phyloP scores from a whole-genome alignment of 768 basidiomycete genomes.

The Psilocybe azurescens region DNA sequence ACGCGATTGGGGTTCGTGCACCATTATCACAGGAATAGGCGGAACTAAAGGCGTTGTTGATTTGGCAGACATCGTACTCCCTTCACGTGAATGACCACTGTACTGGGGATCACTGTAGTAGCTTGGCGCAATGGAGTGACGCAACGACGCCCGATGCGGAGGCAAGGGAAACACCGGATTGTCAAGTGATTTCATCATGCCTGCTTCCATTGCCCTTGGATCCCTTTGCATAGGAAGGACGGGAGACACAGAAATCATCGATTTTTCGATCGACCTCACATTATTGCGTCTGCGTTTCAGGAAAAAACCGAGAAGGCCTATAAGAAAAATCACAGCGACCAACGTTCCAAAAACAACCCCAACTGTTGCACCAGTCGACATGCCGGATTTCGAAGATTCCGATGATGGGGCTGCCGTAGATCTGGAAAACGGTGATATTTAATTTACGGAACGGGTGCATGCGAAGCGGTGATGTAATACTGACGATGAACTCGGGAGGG shows the following conservation, averaged over 20 bases:
- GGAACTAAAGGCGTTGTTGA: conserved; percentile 34
- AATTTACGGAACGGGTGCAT: neutral
- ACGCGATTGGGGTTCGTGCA: conserved; percentile 20
- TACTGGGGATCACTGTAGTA: conserved; percentile 39
- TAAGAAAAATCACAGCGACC: conserved; percentile 31
- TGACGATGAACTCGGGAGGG: conserved; percentile 16
- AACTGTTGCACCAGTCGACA: conserved; percentile 27
- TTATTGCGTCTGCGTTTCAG: conserved; percentile 30
- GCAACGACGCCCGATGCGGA: conserved; percentile 20
- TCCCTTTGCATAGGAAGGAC: conserved; percentile 38
- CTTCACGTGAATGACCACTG: conserved; percentile 26
- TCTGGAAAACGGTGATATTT: neutral
- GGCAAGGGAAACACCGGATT: conserved; percentile 33
- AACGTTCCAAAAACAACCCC: conserved; percentile 31
- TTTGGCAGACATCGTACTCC: conserved; percentile 25
- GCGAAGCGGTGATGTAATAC: neutral
- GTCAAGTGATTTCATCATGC: conserved; percentile 19
- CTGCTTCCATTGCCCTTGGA: conserved; percentile 33
- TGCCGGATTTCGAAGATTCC: conserved; percentile 16
- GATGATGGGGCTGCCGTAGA: conserved; percentile 1
- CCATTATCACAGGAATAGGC: conserved; percentile 21
- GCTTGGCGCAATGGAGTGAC: conserved; percentile 45
- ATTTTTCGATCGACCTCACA: conserved; percentile 25
- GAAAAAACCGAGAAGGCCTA: conserved; percentile 25
- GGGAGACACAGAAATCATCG: conserved; percentile 34